Percentiles rank a stretch among this genome's conserved stretches.
phyloP scores from a whole-genome alignment of 805 yeast species.

The Komagataella phaffii region DNA sequence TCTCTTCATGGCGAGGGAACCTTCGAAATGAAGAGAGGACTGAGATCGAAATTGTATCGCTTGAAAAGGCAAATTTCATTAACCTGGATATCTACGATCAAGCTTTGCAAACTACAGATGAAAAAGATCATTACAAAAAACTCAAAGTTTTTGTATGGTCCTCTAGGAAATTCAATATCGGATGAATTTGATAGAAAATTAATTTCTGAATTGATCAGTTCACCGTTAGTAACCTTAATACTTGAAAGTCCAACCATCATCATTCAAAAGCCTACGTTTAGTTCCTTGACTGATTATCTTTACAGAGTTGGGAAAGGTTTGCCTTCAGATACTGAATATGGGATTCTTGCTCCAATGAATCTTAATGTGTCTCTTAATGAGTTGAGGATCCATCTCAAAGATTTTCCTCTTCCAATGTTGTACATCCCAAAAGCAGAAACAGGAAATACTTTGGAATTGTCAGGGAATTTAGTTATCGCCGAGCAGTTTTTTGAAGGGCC shows the following conservation, averaged over 20 bases:
- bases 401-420: conserved; percentile 75
- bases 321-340: conserved; percentile 57
- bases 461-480: conserved; percentile 56
- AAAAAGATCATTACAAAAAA: conserved; percentile 24
- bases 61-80: conserved; percentile 21
- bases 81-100: conserved; percentile 60
- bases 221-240: conserved; percentile 34
- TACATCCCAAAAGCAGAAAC: conserved; percentile 39
- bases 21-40: neutral
- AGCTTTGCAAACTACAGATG: conserved; percentile 27
- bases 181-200: conserved; percentile 28
- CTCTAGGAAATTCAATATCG: conserved; percentile 19
- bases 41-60: conserved; percentile 8
- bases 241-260: conserved; percentile 33
- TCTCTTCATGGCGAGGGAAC: neutral
- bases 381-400: conserved; percentile 59
- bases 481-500: conserved; percentile 44
- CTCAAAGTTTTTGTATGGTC: conserved; percentile 28
- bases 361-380: conserved; percentile 46
- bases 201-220: conserved; percentile 29
- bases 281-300: conserved; percentile 44
- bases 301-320: conserved; percentile 70
- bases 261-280: conserved; percentile 32
- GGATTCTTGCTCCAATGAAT: conserved; percentile 53
- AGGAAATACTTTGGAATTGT: conserved; percentile 18